phyloP scores from a whole-genome alignment of 148 eudicot genomes.

The Silene latifolia region DNA sequence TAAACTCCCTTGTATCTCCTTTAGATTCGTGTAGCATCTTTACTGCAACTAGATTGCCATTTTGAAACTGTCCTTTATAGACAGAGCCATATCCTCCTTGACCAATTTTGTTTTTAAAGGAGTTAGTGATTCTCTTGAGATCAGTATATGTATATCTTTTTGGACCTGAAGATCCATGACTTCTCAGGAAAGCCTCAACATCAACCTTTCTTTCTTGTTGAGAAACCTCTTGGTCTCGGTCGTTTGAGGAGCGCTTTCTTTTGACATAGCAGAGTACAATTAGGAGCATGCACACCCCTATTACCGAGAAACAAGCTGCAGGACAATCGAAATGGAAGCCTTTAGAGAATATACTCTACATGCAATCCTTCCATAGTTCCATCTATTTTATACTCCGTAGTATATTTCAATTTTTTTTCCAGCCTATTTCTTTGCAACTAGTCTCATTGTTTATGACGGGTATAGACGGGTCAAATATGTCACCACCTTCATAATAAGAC shows the following conservation, averaged over 20 bases:
- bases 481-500: too few species aligned
- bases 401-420: neutral
- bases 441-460: too few species aligned
- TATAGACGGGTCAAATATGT: too few species aligned
- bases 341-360: neutral
- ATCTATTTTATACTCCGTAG: too few species aligned
- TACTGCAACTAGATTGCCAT: conserved; percentile 72
- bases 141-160: conserved; percentile 49
- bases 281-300: conserved; percentile 5
- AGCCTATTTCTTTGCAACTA: neutral
- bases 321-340: neutral
- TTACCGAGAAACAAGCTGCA: conserved; percentile 17
- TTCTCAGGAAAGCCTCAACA: conserved; percentile 24
- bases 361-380: neutral
- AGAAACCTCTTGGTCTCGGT: neutral
- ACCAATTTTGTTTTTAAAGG: conserved; percentile 62
- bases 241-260: conserved; percentile 2
- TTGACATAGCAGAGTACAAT: neutral
- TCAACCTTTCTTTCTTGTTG: neutral
- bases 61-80: conserved; percentile 55
- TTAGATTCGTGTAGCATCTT: conserved; percentile 40
- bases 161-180: conserved; percentile 28
- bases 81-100: conserved; percentile 82
- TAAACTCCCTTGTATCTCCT: conserved; percentile 29
- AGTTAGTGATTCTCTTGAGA: conserved; percentile 63